Evolutionary conservation across 345 rosid species (phyloP).

Genomic region (Zanthoxylum bungeanum): DNA sequence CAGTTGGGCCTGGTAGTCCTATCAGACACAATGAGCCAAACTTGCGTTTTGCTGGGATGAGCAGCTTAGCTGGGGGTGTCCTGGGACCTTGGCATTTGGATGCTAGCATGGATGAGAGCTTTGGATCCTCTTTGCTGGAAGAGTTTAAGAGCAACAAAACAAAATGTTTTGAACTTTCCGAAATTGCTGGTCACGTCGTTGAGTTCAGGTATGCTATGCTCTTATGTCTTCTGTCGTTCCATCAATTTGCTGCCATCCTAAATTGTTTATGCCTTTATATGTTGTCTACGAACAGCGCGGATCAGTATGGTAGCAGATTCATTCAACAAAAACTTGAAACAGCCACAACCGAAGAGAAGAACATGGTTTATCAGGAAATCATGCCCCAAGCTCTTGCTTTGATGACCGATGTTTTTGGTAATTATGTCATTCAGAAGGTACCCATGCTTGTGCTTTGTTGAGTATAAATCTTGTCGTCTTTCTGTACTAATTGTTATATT

Average conservation of each 20-base stretch:
- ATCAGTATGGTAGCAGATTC: conserved; percentile 70
- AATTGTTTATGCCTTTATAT: not conserved
- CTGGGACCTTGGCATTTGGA: conserved; percentile 62
- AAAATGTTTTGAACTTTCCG: conserved; percentile 61
- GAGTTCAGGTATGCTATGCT: conserved; percentile 56
- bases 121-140: conserved; percentile 64
- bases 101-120: conserved; percentile 45
- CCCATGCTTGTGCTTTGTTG: not conserved
- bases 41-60: conserved; percentile 49
- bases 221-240: not conserved
- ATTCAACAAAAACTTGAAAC: conserved; percentile 67
- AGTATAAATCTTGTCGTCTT: not conserved
- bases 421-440: conserved; percentile 72
- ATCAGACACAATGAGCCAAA: conserved; percentile 47
- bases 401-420: conserved; percentile 77
- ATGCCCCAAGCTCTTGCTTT: conserved; percentile 55
- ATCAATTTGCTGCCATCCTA: not conserved
- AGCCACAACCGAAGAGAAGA: conserved; percentile 52
- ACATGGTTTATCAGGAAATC: conserved; percentile 59
- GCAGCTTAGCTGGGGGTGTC: conserved; percentile 49
- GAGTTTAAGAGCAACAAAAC: conserved; percentile 74
- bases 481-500: not conserved
- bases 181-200: conserved; percentile 67
- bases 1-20: conserved; percentile 53
- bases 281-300: conserved; percentile 43